These are phyloP conservation scores for Boehmeria nivea DNA, from an alignment of 306 rosid species.

Conservation along the genomic window DNA sequence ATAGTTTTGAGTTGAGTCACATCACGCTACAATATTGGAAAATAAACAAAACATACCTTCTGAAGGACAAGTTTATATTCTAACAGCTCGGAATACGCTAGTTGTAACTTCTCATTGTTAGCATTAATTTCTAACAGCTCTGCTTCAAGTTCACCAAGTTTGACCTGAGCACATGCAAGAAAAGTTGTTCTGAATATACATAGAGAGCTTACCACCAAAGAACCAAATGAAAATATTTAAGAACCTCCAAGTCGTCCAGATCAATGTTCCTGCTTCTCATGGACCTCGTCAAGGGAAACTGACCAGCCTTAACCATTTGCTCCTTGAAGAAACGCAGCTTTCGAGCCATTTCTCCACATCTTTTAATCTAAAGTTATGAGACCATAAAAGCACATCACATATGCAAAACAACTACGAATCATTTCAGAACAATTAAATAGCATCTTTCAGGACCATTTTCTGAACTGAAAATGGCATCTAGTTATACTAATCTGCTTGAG, in stretches of 20 bases:
- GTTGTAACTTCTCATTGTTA: constrained; percentile 69
- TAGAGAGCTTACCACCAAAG: neutral
- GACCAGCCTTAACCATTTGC: constrained; percentile 61
- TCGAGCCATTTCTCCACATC: constrained; percentile 84
- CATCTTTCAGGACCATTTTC: neutral
- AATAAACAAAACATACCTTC: constrained; percentile 47
- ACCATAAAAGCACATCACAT: constrained; percentile 5
- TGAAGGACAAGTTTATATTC: constrained; percentile 77
- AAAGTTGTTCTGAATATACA: constrained; percentile 4
- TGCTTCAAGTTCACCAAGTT: constrained; percentile 71
- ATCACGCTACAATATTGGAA: neutral
- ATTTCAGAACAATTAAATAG: neutral
- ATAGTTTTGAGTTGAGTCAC: neutral
- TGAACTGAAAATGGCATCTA: neutral
- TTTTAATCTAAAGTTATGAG: constrained; percentile 45
- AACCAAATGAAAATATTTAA: constrained; percentile 7
- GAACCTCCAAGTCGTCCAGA: constrained; percentile 76
- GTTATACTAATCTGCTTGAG: neutral
- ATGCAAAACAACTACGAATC: neutral
- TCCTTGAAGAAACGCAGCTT: constrained; percentile 65
- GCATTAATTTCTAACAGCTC: constrained; percentile 63
- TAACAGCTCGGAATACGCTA: constrained; percentile 50
- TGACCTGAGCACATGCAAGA: constrained; percentile 33
- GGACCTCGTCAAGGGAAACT: constrained; percentile 36
- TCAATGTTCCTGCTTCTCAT: constrained; percentile 25